Base-by-base conservation (phyloP, 164 flowering plant genomes). In the Saururus chinensis region DNA sequence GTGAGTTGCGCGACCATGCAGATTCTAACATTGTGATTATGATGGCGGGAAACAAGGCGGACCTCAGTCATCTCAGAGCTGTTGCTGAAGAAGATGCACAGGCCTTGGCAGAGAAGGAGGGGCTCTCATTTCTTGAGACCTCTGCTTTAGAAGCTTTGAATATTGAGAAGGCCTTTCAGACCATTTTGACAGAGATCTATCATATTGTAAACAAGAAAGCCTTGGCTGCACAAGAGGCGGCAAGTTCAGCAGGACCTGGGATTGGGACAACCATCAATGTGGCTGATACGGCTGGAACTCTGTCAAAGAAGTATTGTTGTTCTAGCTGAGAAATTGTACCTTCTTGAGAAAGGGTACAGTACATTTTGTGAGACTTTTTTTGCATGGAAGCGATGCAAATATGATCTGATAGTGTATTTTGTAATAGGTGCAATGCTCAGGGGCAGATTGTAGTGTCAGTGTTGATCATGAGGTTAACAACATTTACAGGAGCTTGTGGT, bases 21-120 rank as follows among this genome's bases (percentile, higher is more conserved):
- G 92, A 89, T 64, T 84, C 91, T 67, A 89, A 88, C 81, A 88
- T 88, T 57, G 90, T 88, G 64, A 88, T 88, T 30, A 84, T 86
- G 92, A 40, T 88, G 84, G 89, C 85, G 1, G 95, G 95, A 16
- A 88, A 88, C 73, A 88, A 89, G 66, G 65, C 87, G 23, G 93
- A 86, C 56, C 76, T 85, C 63, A 87, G 76, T 26, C 92, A 88
- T 68, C 76, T 86, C 40, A 72, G 96, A 60, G 83, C 87, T 19
- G 87, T 89, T n/a, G 37, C 79, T 0, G 74, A 79, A 30, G 78
- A 79, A 19, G 88, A 86, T 60, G 96, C 84, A 30, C 78, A 76
- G 26, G n/a, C 54, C 13, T 66, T 86, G 71, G 88, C 96, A 7
- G 96, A 88, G 75, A 83, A 76, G 66, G 92, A 89, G 74, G 82